These are phyloP conservation scores for Sporobolomyces roseus DNA, from an alignment of 768 basidiomycete species.

Conservation along the genomic window DNA sequence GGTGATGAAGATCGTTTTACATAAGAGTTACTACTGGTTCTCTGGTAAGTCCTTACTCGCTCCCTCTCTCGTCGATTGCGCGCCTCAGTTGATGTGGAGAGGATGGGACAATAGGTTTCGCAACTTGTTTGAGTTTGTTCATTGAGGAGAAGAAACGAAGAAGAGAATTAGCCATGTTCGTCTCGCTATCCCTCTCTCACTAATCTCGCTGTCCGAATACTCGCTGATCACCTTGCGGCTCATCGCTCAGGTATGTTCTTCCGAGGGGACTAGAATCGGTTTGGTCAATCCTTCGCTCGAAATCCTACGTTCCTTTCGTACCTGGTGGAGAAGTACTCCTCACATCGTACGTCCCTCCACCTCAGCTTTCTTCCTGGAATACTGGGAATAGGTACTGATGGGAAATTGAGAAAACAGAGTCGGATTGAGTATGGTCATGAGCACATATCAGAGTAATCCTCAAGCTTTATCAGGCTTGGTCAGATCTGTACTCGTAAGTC, in stretches of 20 bases:
- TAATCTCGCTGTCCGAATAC: not conserved
- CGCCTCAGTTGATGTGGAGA: not conserved
- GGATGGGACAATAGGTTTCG: slow-evolving; percentile 56
- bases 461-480: slow-evolving; percentile 78
- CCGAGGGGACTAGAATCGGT: slow-evolving; percentile 85
- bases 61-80: not conserved
- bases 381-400: not conserved
- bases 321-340: slow-evolving; percentile 49
- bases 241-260: slow-evolving; percentile 53
- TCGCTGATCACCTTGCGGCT: not conserved
- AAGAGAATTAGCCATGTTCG: slow-evolving; percentile 87
- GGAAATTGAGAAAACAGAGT: slow-evolving; percentile 53
- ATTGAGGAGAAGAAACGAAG: slow-evolving; percentile 84
- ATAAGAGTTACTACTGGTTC: slow-evolving; percentile 69
- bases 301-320: slow-evolving; percentile 61
- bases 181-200: slow-evolving; percentile 44
- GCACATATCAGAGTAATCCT: slow-evolving; percentile 78
- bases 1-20: slow-evolving; percentile 59
- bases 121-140: slow-evolving; percentile 71
- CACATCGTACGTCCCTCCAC: slow-evolving; percentile 26
- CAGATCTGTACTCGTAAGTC: slow-evolving; percentile 58
- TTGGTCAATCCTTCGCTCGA: slow-evolving; percentile 75
- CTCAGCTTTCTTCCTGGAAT: slow-evolving; percentile 18
- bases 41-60: slow-evolving; percentile 23
- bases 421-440: slow-evolving; percentile 91